Evolutionary conservation across 331 rosid genomes (phyloP).

Genomic region (Acacia pycnantha): DNA sequence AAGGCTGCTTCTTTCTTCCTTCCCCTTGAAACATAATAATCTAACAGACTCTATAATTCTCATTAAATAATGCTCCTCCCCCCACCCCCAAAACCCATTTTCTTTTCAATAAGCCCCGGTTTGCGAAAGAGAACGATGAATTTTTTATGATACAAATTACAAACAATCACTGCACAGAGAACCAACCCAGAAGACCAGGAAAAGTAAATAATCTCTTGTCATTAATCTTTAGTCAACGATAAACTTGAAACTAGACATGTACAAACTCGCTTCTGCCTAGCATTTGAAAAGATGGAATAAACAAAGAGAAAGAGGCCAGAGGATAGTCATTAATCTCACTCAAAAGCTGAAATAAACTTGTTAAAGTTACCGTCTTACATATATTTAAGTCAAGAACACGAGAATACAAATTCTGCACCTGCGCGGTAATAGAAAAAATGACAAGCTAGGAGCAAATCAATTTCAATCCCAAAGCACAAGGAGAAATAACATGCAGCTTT

Average conservation of each 20-base stretch:
- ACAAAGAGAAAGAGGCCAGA: too few relatives aligned
- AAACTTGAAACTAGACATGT: background rate
- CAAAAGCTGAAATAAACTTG: background rate
- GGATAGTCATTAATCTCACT: background rate
- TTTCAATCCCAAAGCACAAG: conserved; percentile 19
- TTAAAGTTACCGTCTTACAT: background rate
- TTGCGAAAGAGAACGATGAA: background rate
- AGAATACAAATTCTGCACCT: background rate
- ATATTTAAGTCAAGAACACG: conserved; percentile 5
- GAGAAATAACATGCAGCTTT: background rate
- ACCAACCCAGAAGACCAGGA: background rate
- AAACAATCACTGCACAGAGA: background rate
- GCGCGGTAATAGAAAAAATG: conserved; percentile 2
- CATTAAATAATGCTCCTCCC: background rate
- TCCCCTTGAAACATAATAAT: background rate
- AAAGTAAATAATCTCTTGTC: background rate
- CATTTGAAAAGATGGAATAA: background rate
- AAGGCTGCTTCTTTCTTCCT: too few relatives aligned
- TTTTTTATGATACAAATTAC: too few relatives aligned
- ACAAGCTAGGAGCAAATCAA: background rate
- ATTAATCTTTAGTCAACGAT: background rate
- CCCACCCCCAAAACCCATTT: too few relatives aligned
- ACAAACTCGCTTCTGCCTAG: background rate
- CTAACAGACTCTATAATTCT: too few relatives aligned
- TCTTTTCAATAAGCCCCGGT: background rate